Evolutionary conservation across 129 eudicot genomes (phyloP), one percentile per base, ranked within the genome.

Genomic region (Flaveria bidentis): DNA sequence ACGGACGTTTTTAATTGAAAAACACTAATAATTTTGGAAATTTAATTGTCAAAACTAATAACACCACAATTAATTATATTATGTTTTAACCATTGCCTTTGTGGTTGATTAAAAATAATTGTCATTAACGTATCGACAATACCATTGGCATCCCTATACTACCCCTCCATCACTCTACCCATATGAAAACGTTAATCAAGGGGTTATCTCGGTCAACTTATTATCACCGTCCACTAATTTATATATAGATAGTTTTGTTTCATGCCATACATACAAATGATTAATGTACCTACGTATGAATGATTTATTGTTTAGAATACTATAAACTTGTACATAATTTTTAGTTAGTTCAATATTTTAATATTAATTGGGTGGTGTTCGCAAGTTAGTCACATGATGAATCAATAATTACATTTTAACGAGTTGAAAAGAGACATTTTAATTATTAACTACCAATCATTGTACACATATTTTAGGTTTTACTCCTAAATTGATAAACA

Each of bases 251-350:
- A 13, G 39, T 36, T 76, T 45, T 33, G 52, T 70, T 76, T 76
- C 80, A 76, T 76, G 20, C 17, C n/a, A 28, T 67, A 65, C 73
- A 76, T 36, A 76, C 73, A 76, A 75, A 76, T 76, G 73, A 76
- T 50, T 65, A 72, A 75, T 75, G 72, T 49, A 49, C 72, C 64
- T 17, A 75, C 14, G 7, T n/a, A 63, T 33, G 15, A 49, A 63
- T 64, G 17, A 33, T 75, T 63, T 63, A 75, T 28, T 73, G 41
- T 45, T 9, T 28, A 52, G 30, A 47, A 30, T 63, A 75, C 26
- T 75, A 28, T 75, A 65, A 75, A 28, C n/a, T 28, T n/a, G 28
- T 12, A 10, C 57, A 50, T 25, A 45, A 9, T 20, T 3, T 62
- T 28, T 61, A 45, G 66, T 49, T n/a, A n/a, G 28, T 28, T 75